Evolutionary conservation across 1,284 basidiomycete species (phyloP).

Genomic region (Cutaneotrichosporon cyanovorans): DNA sequence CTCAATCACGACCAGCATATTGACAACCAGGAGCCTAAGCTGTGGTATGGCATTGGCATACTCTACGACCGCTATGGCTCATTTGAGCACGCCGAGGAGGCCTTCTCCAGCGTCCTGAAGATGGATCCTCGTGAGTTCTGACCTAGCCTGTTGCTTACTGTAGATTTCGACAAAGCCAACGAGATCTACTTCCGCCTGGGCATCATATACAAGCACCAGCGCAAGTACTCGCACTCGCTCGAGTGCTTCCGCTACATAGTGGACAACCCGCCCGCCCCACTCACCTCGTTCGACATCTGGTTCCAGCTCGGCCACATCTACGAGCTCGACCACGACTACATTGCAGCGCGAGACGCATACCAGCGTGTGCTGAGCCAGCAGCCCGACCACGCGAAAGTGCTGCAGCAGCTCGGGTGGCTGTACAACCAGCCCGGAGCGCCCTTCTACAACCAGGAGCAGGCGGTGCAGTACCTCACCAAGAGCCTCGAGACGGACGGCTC

Average conservation of each 20-base stretch:
- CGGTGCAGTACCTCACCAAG: constrained; percentile 89
- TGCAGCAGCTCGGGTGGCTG: constrained; percentile 96
- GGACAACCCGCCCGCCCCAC: constrained; percentile 85
- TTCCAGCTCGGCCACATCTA: constrained; percentile 99
- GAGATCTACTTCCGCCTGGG: constrained; percentile 97
- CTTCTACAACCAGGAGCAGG: constrained; percentile 92
- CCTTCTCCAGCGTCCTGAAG: constrained; percentile 88
- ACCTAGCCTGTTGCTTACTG: background rate
- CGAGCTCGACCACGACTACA: constrained; percentile 52
- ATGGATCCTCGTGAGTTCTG: constrained; percentile 81
- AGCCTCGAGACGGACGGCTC: constrained; percentile 89
- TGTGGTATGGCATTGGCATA: constrained; percentile 99
- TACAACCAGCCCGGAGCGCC: constrained; percentile 90
- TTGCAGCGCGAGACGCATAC: constrained; percentile 82
- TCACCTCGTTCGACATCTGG: constrained; percentile 97
- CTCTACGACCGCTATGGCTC: constrained; percentile 98
- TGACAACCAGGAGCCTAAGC: constrained; percentile 95
- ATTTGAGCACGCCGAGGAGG: constrained; percentile 96
- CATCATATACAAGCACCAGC: constrained; percentile 99
- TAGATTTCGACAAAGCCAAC: constrained; percentile 97
- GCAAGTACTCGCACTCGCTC: constrained; percentile 77
- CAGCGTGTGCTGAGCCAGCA: constrained; percentile 93
- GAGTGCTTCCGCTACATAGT: constrained; percentile 94
- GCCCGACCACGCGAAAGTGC: constrained; percentile 89
- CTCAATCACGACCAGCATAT: too few relatives aligned